phyloP scores from a whole-genome alignment of 768 basidiomycete species.

The Gelatoporia subvermispora region DNA sequence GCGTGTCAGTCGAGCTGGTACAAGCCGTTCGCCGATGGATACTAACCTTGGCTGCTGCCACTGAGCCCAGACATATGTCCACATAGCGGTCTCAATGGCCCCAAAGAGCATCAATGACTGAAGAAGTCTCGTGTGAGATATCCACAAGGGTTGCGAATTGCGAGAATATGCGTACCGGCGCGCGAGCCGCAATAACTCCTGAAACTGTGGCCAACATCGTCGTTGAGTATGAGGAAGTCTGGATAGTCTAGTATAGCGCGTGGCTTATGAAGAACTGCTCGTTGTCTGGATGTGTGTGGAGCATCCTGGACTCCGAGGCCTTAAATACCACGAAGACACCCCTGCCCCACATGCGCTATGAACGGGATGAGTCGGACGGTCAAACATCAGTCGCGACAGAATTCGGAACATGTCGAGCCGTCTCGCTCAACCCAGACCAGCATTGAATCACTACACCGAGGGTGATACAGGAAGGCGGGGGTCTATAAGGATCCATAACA shows the following conservation, averaged over 20 bases:
- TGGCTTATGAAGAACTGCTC: not conserved
- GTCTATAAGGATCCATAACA: too few relatives aligned
- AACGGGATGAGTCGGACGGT: not conserved
- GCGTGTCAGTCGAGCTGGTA: not conserved
- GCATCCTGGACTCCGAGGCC: constrained; percentile 7
- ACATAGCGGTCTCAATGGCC: constrained; percentile 17
- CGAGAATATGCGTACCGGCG: constrained; percentile 14
- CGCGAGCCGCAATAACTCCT: constrained; percentile 13
- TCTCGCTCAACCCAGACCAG: constrained; percentile 11
- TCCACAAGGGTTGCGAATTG: not conserved
- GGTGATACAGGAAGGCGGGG: too few relatives aligned
- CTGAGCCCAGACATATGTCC: constrained; percentile 18
- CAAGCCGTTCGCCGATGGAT: not conserved
- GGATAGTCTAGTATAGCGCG: not conserved
- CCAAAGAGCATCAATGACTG: constrained; percentile 22
- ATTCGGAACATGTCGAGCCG: constrained; percentile 15
- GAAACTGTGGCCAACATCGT: constrained; percentile 2
- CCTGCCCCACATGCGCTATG: not conserved
- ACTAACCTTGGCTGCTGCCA: constrained; percentile 20
- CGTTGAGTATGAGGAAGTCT: not conserved
- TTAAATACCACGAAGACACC: constrained; percentile 7
- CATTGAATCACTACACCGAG: constrained; percentile 1
- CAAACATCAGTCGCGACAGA: constrained; percentile 4
- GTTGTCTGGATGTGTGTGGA: constrained; percentile 12
- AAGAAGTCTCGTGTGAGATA: not conserved